Conservation (phyloP, 768 basidiomycete species). For the Termitomyces heimii region DNA sequence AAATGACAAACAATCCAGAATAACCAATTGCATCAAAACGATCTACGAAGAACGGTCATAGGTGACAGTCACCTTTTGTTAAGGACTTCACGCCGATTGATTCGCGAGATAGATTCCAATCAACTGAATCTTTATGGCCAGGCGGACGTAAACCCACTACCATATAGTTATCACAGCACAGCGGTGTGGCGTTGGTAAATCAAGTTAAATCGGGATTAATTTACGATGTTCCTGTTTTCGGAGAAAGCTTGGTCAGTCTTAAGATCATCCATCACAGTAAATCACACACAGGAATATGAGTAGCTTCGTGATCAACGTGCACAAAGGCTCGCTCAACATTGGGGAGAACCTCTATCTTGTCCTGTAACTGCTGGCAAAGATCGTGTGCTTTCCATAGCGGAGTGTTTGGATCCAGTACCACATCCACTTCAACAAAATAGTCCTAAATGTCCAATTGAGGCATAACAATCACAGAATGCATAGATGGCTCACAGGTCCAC, state of each 20-base stretch:
- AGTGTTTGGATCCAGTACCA: constrained; percentile 87
- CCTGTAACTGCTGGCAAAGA: constrained; percentile 76
- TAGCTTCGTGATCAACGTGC: constrained; percentile 91
- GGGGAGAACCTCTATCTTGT: constrained; percentile 83
- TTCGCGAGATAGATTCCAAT: not conserved
- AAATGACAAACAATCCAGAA: not conserved
- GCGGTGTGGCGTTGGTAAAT: not conserved
- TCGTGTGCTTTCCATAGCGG: constrained; percentile 89
- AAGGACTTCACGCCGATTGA: not conserved
- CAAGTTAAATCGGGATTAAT: constrained; percentile 11
- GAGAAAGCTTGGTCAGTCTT: constrained; percentile 1
- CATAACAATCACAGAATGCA: not conserved
- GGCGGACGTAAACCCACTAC: not conserved
- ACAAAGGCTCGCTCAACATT: constrained; percentile 93
- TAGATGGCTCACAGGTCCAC: constrained; percentile 55
- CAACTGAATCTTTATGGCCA: not conserved
- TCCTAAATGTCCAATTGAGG: constrained; percentile 35
- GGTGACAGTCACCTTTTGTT: not conserved
- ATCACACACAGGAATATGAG: constrained; percentile 51
- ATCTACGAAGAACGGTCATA: not conserved
- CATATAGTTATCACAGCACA: too few relatives aligned
- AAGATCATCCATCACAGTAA: not conserved
- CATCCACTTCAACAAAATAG: constrained; percentile 93
- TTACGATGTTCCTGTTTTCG: constrained; percentile 44
- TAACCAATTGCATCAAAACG: not conserved